Percentiles rank a stretch among this genome's conserved stretches.
phyloP scores from a whole-genome alignment of 768 basidiomycete genomes.

The Phanerochaete carnosa region DNA sequence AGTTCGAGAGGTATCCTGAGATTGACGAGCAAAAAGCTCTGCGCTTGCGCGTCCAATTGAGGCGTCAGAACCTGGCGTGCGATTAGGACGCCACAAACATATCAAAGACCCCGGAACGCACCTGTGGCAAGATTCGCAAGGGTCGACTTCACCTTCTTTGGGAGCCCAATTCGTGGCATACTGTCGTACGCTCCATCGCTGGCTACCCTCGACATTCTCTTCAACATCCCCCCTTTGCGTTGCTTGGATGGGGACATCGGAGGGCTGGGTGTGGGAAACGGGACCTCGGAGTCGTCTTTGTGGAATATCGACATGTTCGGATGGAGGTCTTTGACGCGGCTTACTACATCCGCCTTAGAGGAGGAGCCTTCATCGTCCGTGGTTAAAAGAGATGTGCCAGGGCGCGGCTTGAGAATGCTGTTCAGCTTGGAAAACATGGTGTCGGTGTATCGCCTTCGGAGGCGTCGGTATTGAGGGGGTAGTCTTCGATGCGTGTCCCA shows the following conservation, averaged over 20 bases:
- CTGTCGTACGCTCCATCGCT: slow-evolving; percentile 30
- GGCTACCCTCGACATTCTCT: slow-evolving; percentile 43
- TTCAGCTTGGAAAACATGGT: slow-evolving; percentile 64
- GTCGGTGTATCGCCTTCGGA: not conserved
- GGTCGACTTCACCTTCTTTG: slow-evolving; percentile 52
- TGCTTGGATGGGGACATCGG: slow-evolving; percentile 51
- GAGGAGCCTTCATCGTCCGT: slow-evolving; percentile 17
- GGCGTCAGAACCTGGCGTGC: slow-evolving; percentile 16
- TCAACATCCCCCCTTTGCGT: slow-evolving; percentile 46
- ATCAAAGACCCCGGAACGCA: slow-evolving; percentile 22
- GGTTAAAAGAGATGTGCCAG: slow-evolving; percentile 15
- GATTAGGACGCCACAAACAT: slow-evolving; percentile 27
- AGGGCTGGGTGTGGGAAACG: slow-evolving; percentile 33
- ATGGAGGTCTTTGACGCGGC: slow-evolving; percentile 55
- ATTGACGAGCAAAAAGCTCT: slow-evolving; percentile 24
- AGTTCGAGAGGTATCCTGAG: slow-evolving; percentile 23
- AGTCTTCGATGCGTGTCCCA: not conserved
- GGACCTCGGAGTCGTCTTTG: slow-evolving; percentile 25
- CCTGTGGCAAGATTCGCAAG: slow-evolving; percentile 20
- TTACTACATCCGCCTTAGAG: slow-evolving; percentile 37
- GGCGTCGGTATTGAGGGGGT: not conserved
- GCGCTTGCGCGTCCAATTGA: slow-evolving; percentile 25
- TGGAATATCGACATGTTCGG: slow-evolving; percentile 61
- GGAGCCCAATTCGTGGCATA: slow-evolving; percentile 25
- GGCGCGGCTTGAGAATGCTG: slow-evolving; percentile 47